Base-by-base conservation (phyloP, 2,329 filamentous ascomycete genomes). In the Beauveria rudraprayagi region DNA sequence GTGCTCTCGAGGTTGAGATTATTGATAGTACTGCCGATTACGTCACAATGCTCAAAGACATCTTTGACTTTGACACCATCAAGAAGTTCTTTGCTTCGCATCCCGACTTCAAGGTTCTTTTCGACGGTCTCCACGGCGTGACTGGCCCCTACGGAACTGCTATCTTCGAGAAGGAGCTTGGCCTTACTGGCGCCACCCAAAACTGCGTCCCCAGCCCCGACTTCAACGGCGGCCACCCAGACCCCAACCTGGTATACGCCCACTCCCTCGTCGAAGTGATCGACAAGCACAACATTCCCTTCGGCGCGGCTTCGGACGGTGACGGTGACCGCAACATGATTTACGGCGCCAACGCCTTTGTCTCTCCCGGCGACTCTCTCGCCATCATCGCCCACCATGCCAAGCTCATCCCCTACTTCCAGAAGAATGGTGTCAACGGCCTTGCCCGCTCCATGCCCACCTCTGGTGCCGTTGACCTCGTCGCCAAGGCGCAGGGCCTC, bases 291-390 rank as follows among this genome's bases (percentile, higher is more conserved):
- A 84, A 86, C 63, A 92, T 99, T 66, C 94, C 95, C 72, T 99
- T 99, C 70, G 94, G 94, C 71, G 94, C 94, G 62, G 94, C 94
- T 53, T 96, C 91, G 65, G 94, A 99, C 68, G 94, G 94, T 68
- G 94, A 99, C 70, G 94, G 94, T 70, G 94, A 99, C 81, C 90
- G 94, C 69, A 99, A 99, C 86, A 99, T 99, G 94, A 99, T 99
- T 72, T 99, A 99, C 78, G 94, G 94, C 65, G 92, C 93, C 67
- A 93, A 95, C 71, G 87, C 89, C 50, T 99, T 99, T 72, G 94
- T 99, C 64, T 97, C 93, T 8, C 94, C 94, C 8, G 94, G 94
- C 72, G 94, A 99, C 81, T 96, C 91, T 70, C 82, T 99, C 70
- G 94, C 94, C 71, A 99, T 99, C 74, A 99, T 99, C 71, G 92